Evolutionary conservation across 495 filamentous ascomycete genomes (phyloP), one percentile per base, ranked within the genome.

Genomic region (Aspergillus baeticus): DNA sequence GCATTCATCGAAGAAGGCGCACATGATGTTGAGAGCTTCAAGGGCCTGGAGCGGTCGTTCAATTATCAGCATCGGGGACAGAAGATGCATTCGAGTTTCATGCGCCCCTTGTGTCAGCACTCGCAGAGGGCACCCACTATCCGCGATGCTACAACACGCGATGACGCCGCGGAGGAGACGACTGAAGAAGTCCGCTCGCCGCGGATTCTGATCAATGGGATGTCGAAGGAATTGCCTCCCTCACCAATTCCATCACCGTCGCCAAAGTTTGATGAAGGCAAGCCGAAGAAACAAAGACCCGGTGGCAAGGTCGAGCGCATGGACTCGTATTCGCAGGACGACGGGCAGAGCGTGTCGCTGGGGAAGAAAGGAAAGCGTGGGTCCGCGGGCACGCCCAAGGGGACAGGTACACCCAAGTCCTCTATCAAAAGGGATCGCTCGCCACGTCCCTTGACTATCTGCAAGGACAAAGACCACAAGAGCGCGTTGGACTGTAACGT

Each of bases 1-100:
- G 74, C 76, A 10, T 88, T 88, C 54, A 83, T 88, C 43, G 86
- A 88, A 64, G 82, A 84, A 45, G 83, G 83, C 2, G 79, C 83
- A 15, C 74, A 78, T 47, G 84, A 89, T 66, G 79, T 87, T 10
- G 84, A 87, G 63, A 80, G 83, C 2, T 87, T 87, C 63, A 87
- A 87, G 62, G 84, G 84, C 0, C 61, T 87, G 11, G 85, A 87
- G 59, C 81, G 79, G 62, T 84, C 79, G 2, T 85, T 87, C 54
- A 81, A 77, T 33, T 84, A 87, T 55, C 82, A 86, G 48, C 85
- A 87, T 63, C 77, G 81, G 0, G 85, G 86, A 0, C 79, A 78
- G 29, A 73, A 78, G 49, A 76, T 77, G 8, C 86, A 89, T 65
- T 84, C 84, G 0, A 77, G 85, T 57, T 89, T 87, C 42, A 87